A percentile compares a stretch with the other conserved stretches of the same genome.
phyloP scores from a whole-genome alignment of 2,329 filamentous ascomycete genomes.

The Nemania sp. region DNA sequence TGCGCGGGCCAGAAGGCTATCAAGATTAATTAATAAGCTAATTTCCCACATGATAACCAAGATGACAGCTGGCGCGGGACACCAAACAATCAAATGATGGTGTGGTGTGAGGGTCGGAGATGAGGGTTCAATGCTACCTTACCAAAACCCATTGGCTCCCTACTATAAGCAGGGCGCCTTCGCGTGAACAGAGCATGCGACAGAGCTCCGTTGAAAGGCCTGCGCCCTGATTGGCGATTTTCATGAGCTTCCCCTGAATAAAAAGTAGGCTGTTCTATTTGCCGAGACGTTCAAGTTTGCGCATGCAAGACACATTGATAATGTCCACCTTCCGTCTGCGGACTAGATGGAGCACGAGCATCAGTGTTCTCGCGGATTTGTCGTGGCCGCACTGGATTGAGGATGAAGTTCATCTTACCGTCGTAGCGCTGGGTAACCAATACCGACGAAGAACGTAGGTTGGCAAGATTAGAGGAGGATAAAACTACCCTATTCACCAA shows the following conservation, averaged over 20 bases:
- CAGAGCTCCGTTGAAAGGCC: conserved; percentile 34
- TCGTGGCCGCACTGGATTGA: conserved; percentile 35
- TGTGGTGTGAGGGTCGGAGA: conserved; percentile 46
- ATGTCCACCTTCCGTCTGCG: conserved; percentile 47
- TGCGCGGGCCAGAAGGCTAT: conserved; percentile 2
- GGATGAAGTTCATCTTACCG: conserved; percentile 39
- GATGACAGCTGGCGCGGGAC: conserved; percentile 46
- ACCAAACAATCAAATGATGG: conserved; percentile 48
- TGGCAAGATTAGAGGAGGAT: conserved; percentile 30
- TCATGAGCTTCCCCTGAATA: conserved; percentile 45
- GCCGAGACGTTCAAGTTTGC: conserved; percentile 41
- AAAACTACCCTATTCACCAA: conserved; percentile 30
- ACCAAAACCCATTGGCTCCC: conserved; percentile 26
- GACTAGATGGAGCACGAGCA: conserved; percentile 45
- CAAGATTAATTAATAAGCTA: conserved; percentile 14
- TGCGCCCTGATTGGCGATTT: conserved; percentile 41
- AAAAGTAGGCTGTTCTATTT: conserved; percentile 40
- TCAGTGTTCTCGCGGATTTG: conserved; percentile 30
- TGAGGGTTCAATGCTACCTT: conserved; percentile 47
- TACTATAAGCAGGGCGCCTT: conserved; percentile 35
- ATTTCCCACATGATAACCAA: conserved; percentile 33
- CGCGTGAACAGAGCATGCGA: conserved; percentile 40
- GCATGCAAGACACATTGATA: conserved; percentile 42
- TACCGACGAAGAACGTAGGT: conserved; percentile 27
- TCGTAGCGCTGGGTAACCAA: conserved; percentile 37